Base-by-base conservation (phyloP, 2,329 filamentous ascomycete species). In the Stagonosporopsis rhizophila region DNA sequence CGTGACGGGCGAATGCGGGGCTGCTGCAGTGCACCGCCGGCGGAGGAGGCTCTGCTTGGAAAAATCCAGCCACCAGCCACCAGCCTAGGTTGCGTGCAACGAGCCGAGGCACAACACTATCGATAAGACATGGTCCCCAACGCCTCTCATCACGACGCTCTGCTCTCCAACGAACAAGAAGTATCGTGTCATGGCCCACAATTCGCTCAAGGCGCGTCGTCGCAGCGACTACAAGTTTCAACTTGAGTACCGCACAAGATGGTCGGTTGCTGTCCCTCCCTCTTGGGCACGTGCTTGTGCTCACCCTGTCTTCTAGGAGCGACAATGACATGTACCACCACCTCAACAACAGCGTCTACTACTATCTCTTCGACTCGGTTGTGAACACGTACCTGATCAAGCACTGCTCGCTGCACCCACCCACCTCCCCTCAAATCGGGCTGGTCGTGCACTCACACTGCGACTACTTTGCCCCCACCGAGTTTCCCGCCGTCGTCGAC, bases 251-350 rank as follows among this genome's bases (percentile, higher is more conserved):
- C 83, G 92, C 53, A 96, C 92, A 58, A 80, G 93, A 86, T 96
- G 93, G 92, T 92, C 68, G n/a, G 59, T n/a, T 22, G 22, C 25
- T 34, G 11, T 20, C 44, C 25, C 25, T 15, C 38, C 32, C 19
- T n/a, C 17, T 11, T 25, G 34, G 19, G 20, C 2, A 20, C 17
- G 17, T 9, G 20, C 37, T 2, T 9, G 12, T 19, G 37, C 61
- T 69, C 25, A 69, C 62, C 30, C 22, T 38, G 28, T 15, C 40
- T 23, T 12, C 39, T 30, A 52, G 91, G 91, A 88, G 86, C 74
- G 92, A 96, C 77, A 96, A 96, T 73, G 92, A 96, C 79, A 95
- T 96, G 90, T 96, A 95, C 76, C 84, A 91, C 58, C 94, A 98
- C 74, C 87, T 96, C 82, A 96, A 96, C 79, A 96, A 96, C 73